Evolutionary conservation across 495 filamentous ascomycete species (phyloP), one percentile per base, ranked within the genome.

Genomic region (Margaritispora aquatica): DNA sequence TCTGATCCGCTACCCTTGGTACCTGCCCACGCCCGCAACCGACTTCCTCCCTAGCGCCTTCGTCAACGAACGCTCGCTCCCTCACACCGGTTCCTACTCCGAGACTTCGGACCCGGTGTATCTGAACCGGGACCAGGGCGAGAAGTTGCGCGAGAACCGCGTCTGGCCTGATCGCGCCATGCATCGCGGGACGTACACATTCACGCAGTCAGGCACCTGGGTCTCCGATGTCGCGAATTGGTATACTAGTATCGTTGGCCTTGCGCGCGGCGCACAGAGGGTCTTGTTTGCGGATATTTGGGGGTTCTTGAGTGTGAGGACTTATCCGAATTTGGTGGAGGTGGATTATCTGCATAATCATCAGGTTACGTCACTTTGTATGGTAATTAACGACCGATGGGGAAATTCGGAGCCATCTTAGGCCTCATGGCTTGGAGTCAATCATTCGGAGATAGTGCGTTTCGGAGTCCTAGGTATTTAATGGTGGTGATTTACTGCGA

Each of bases 321-420:
- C 29, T 8, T 66, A 57, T 31, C 63, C 63, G 23, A 62, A 66
- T 51, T 11, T 63, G 13, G 36, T 66, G 15, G 55, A 62, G 57
- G 50, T 66, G 0, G 63, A 66, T 60, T 26, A 60, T 57, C 15
- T 66, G 17, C 24, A 47, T 19, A 36, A 54, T 19, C 50, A 29
- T 24, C 23, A 58, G 5, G 21, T 65, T 11, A 50, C 55, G 36
- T 51, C 44, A 2, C 36, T 62, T 17, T 41, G 41, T 48, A 60
- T 65, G 27, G 63, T 24, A 19, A 58, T 65, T 38, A 65, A 65
- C 38, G 26, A 52, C 11, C 7, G 34, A 5, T 65, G 58, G n/a
- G n/a, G n/a, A n/a, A n/a, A n/a, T n/a, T n/a, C n/a, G n/a, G n/a
- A n/a, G n/a, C n/a, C n/a, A n/a, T n/a, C n/a, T n/a, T n/a, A n/a